A percentile compares a stretch with the other conserved stretches of the same genome.
phyloP scores from a whole-genome alignment of 2,329 filamentous ascomycete species.

The Apiospora malaysiana region DNA sequence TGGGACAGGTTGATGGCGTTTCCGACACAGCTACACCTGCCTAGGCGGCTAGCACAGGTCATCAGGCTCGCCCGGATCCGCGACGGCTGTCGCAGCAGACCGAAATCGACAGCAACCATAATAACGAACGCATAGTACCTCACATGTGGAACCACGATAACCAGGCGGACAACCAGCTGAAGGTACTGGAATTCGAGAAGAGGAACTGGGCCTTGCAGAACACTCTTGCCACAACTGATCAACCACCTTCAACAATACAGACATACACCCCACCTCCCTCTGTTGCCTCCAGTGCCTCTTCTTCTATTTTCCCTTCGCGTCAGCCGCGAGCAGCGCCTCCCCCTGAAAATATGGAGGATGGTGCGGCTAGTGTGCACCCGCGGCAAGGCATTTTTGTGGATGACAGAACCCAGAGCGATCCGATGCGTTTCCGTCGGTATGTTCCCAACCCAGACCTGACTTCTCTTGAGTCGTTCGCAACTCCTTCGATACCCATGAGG shows the following conservation, averaged over 20 bases:
- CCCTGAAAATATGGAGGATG: background rate
- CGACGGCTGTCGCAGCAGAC: background rate
- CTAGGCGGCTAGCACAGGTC: conserved; percentile 10
- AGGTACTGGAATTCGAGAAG: background rate
- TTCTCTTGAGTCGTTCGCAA: background rate
- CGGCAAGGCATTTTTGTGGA: background rate
- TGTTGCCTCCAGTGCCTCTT: background rate
- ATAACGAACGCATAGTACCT: background rate
- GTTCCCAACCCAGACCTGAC: background rate
- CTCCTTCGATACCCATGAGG: background rate
- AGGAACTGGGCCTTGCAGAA: background rate
- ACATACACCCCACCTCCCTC: background rate
- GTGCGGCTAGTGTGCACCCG: background rate
- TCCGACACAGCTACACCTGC: background rate
- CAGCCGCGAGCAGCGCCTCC: background rate
- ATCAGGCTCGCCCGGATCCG: background rate
- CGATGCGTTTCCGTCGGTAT: background rate
- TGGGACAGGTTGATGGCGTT: conserved; percentile 31
- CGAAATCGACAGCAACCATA: background rate
- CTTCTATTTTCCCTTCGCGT: background rate
- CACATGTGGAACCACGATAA: background rate
- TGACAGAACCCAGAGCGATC: background rate
- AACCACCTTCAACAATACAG: background rate
- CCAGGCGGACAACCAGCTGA: background rate
- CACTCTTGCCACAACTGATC: background rate